A percentile compares a stretch with the other conserved stretches of the same genome.
Evolutionary conservation across 371 early-diverging fungal genomes (phyloP).

Genomic region (Lichtheimia ornata): DNA sequence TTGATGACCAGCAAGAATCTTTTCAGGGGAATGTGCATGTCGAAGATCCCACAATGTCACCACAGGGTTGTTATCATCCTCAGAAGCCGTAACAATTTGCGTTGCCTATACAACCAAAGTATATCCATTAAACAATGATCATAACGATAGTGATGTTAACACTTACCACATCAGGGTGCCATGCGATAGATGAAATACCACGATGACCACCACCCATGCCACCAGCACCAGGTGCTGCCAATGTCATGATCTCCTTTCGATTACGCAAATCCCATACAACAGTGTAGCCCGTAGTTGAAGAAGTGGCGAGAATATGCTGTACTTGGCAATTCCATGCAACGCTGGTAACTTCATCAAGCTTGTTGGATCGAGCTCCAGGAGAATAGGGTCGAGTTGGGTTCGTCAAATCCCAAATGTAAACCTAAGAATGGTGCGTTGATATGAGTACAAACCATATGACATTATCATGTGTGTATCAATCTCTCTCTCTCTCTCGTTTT

Average conservation of each 20-base stretch:
- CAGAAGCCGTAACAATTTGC: constrained; percentile 90
- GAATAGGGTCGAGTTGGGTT: constrained; percentile 85
- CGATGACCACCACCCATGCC: constrained; percentile 59
- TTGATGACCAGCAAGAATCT: constrained; percentile 74
- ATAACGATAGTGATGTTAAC: not conserved
- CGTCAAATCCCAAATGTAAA: constrained; percentile 93
- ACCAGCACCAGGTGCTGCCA: constrained; percentile 65
- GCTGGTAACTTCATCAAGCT: constrained; percentile 86
- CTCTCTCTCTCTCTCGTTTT: constrained; percentile 8
- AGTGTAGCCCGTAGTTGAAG: constrained; percentile 88
- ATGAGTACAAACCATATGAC: not conserved
- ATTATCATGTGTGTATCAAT: not conserved
- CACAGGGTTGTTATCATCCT: constrained; percentile 87
- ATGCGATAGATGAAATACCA: constrained; percentile 86
- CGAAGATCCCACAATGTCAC: constrained; percentile 93
- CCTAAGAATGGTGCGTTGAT: constrained; percentile 36
- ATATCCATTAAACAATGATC: not conserved
- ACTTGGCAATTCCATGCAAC: constrained; percentile 95
- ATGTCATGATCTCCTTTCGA: constrained; percentile 82
- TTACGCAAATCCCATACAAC: constrained; percentile 95
- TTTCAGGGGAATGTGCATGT: constrained; percentile 90
- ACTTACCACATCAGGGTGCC: constrained; percentile 91
- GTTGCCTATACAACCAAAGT: constrained; percentile 63
- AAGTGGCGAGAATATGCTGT: constrained; percentile 91
- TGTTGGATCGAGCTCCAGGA: constrained; percentile 83